Conservation (phyloP, 371 early-diverging fungal species). For the Nosema bombycis region DNA sequence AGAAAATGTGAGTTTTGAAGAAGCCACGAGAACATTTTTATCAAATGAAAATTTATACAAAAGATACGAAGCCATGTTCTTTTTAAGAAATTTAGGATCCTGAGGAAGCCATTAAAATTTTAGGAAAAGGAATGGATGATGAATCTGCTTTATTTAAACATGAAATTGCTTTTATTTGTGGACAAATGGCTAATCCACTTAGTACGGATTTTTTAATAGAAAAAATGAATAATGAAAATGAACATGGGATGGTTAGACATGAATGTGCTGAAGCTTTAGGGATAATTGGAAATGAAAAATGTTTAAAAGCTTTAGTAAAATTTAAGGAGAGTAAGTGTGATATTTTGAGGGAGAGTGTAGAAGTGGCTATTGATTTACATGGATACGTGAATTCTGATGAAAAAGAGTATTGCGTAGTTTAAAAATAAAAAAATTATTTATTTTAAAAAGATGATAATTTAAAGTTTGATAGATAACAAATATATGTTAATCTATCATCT, state of each 20-base stretch:
- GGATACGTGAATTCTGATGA: slow-evolving; percentile 74
- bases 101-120: slow-evolving; percentile 74
- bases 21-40: slow-evolving; percentile 71
- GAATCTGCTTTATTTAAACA: slow-evolving; percentile 80
- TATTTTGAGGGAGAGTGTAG: slow-evolving; percentile 86
- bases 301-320: slow-evolving; percentile 70
- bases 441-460: too few relatives aligned
- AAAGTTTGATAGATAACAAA: too few relatives aligned
- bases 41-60: slow-evolving; percentile 73
- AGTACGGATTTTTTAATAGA: slow-evolving; percentile 76
- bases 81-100: slow-evolving; percentile 75
- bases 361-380: slow-evolving; percentile 90
- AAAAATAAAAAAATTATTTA: not conserved
- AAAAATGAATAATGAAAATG: slow-evolving; percentile 69
- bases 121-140: slow-evolving; percentile 75
- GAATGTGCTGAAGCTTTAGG: slow-evolving; percentile 98
- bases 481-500: too few relatives aligned
- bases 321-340: slow-evolving; percentile 72
- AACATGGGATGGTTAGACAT: slow-evolving; percentile 91
- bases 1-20: slow-evolving; percentile 74
- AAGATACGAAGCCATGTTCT: slow-evolving; percentile 95
- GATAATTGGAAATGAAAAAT: slow-evolving; percentile 86
- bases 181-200: slow-evolving; percentile 86
- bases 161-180: slow-evolving; percentile 92
- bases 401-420: slow-evolving; percentile 63